A percentile compares a stretch with the other conserved stretches of the same genome.
phyloP scores from a whole-genome alignment of 345 rosid species.

The Salix caprea region DNA sequence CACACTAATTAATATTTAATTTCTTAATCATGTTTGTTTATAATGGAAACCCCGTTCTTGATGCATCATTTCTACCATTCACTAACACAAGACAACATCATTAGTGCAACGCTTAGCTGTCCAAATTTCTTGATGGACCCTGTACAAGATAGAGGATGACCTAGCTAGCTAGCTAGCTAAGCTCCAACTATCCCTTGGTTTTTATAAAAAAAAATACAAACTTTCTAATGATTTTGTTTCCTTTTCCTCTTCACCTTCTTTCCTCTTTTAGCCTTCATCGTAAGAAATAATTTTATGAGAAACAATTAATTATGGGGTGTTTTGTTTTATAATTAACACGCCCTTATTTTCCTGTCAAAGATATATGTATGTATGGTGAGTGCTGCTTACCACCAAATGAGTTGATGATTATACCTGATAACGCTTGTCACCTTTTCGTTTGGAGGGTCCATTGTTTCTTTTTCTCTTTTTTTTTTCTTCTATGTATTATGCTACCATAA shows the following conservation, averaged over 20 bases:
- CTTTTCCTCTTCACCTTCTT: slow-evolving; percentile 19
- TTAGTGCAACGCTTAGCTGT: slow-evolving; percentile 58
- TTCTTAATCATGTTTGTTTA: background rate
- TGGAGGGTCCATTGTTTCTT: slow-evolving; percentile 12
- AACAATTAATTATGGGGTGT: background rate
- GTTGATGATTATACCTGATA: slow-evolving; percentile 41
- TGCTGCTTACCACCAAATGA: slow-evolving; percentile 46
- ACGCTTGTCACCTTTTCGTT: slow-evolving; percentile 38
- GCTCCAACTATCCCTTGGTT: slow-evolving; percentile 26
- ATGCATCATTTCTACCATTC: slow-evolving; percentile 85
- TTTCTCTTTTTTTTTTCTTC: background rate
- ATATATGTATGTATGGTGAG: slow-evolving; percentile 15
- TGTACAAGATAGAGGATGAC: slow-evolving; percentile 11
- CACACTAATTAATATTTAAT: background rate
- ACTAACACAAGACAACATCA: slow-evolving; percentile 85
- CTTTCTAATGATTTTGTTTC: slow-evolving; percentile 17
- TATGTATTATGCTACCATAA: background rate
- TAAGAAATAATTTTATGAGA: background rate
- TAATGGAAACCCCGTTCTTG: slow-evolving; percentile 47
- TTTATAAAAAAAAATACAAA: slow-evolving; percentile 15
- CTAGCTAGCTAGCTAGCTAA: background rate
- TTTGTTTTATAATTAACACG: slow-evolving; percentile 19
- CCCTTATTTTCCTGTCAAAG: slow-evolving; percentile 13
- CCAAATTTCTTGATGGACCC: slow-evolving; percentile 37
- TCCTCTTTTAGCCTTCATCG: background rate